A percentile compares a stretch with the other conserved stretches of the same genome.
phyloP scores from a whole-genome alignment of 2,329 filamentous ascomycete genomes.

The Chrysoporthe austroafricana region DNA sequence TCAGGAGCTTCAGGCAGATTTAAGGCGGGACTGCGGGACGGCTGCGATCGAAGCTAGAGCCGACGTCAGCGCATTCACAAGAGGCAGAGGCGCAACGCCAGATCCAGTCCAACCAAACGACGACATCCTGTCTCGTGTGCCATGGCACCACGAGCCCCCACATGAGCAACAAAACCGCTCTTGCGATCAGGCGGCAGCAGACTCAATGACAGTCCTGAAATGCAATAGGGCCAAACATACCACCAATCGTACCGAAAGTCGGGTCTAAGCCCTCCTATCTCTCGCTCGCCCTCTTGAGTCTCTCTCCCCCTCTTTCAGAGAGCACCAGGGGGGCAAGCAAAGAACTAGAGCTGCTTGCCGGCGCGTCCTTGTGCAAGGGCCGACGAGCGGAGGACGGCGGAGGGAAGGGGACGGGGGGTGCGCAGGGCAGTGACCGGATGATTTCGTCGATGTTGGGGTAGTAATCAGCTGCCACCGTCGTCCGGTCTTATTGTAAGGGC shows the following conservation, averaged over 20 bases:
- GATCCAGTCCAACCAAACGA: slow-evolving; percentile 5
- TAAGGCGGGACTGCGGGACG: slow-evolving; percentile 7
- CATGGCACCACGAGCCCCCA: neutral
- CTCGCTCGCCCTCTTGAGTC: neutral
- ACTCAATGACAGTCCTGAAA: neutral
- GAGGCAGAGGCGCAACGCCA: slow-evolving; percentile 24
- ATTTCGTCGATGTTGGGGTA: neutral
- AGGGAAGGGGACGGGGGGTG: neutral
- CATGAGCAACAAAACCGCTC: neutral
- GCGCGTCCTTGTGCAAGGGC: neutral
- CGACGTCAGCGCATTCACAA: slow-evolving; percentile 54
- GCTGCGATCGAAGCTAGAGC: slow-evolving; percentile 17
- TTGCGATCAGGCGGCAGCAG: neutral
- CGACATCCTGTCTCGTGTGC: neutral
- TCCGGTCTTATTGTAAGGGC: neutral
- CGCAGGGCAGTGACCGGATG: neutral
- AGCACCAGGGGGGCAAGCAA: neutral
- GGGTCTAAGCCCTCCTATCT: neutral
- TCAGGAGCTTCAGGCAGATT: slow-evolving; percentile 8
- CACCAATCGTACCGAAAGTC: neutral
- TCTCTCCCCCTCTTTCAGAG: neutral
- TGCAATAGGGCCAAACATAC: slow-evolving; percentile 5
- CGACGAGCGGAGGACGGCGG: slow-evolving; percentile 24
- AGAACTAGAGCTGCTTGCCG: neutral
- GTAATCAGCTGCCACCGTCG: slow-evolving; percentile 12